A percentile compares a stretch with the other conserved stretches of the same genome.
Conservation (phyloP, 2,329 filamentous ascomycete species). For the Verticillium longisporum region DNA sequence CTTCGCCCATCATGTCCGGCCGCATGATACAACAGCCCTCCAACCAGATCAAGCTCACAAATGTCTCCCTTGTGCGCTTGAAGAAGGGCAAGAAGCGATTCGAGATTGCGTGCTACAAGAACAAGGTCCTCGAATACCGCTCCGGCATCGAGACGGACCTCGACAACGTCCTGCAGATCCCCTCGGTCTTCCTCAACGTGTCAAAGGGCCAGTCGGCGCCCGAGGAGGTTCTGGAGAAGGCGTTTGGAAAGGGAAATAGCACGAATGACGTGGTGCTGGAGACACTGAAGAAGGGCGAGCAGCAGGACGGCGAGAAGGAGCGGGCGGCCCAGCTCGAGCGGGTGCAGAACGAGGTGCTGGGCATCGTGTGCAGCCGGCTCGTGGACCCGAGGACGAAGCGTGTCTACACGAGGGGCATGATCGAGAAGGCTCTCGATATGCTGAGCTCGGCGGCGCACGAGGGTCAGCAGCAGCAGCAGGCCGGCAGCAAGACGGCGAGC, state of each 20-base stretch:
- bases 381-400: constrained; percentile 90
- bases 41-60: constrained; percentile 96
- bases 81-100: constrained; percentile 99
- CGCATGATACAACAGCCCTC: constrained; percentile 69
- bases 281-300: constrained; percentile 86
- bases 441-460: constrained; percentile 63
- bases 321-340: constrained; percentile 81
- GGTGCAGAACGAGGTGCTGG: constrained; percentile 85
- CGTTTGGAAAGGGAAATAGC: constrained; percentile 70
- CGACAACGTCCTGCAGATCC: constrained; percentile 96
- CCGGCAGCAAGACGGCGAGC: constrained; percentile 13
- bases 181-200: constrained; percentile 92
- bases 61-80: constrained; percentile 90
- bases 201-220: constrained; percentile 93
- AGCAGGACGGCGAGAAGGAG: constrained; percentile 96
- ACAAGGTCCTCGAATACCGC: constrained; percentile 96
- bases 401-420: constrained; percentile 95
- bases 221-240: constrained; percentile 79
- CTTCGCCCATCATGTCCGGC: constrained; percentile 42
- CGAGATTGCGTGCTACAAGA: constrained; percentile 99
- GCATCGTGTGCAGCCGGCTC: constrained; percentile 85
- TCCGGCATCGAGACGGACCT: constrained; percentile 91
- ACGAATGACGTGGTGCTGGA: constrained; percentile 84
- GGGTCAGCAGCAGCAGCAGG: constrained; percentile 27
- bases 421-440: constrained; percentile 93